These are phyloP conservation scores for Xylaria flabelliformis DNA, from an alignment of 495 filamentous ascomycete genomes.

Conservation along the genomic window DNA sequence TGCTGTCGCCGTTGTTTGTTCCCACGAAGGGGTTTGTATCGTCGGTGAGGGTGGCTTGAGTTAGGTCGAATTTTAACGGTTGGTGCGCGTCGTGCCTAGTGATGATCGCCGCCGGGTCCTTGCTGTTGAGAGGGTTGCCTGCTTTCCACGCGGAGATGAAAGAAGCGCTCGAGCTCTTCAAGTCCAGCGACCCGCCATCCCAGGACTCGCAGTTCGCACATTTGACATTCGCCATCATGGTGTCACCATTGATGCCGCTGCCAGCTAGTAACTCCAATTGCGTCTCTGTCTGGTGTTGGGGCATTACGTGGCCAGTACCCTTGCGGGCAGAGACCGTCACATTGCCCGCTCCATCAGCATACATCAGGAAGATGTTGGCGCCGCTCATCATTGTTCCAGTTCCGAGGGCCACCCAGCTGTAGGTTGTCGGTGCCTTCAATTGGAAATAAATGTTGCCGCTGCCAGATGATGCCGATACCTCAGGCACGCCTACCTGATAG, in stretches of 20 bases:
- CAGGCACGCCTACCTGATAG: constrained; percentile 55
- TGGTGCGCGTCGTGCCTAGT: constrained; percentile 63
- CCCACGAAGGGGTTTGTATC: constrained; percentile 67
- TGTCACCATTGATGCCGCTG: constrained; percentile 59
- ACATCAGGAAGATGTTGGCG: constrained; percentile 74
- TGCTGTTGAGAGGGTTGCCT: constrained; percentile 63
- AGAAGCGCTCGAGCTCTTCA: constrained; percentile 51
- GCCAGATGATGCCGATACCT: constrained; percentile 44
- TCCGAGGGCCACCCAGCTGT: constrained; percentile 71
- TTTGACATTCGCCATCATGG: constrained; percentile 68
- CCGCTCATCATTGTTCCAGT: constrained; percentile 67
- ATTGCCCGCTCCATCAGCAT: constrained; percentile 63
- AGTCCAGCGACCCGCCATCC: constrained; percentile 62
- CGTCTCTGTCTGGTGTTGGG: constrained; percentile 57
- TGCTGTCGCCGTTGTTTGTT: constrained; percentile 20
- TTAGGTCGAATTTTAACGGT: constrained; percentile 63
- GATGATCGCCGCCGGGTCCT: constrained; percentile 56
- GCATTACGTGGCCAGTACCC: constrained; percentile 60
- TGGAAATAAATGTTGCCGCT: constrained; percentile 69
- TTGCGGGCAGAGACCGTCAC: constrained; percentile 71
- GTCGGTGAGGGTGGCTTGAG: constrained; percentile 56
- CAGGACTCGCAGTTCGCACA: constrained; percentile 57
- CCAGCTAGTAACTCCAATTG: constrained; percentile 63
- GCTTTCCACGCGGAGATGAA: constrained; percentile 74
- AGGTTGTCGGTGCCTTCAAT: constrained; percentile 62